Evolutionary conservation across 148 eudicot species (phyloP), one percentile per base, ranked within the genome.

Genomic region (Camellia lanceoleosa): DNA sequence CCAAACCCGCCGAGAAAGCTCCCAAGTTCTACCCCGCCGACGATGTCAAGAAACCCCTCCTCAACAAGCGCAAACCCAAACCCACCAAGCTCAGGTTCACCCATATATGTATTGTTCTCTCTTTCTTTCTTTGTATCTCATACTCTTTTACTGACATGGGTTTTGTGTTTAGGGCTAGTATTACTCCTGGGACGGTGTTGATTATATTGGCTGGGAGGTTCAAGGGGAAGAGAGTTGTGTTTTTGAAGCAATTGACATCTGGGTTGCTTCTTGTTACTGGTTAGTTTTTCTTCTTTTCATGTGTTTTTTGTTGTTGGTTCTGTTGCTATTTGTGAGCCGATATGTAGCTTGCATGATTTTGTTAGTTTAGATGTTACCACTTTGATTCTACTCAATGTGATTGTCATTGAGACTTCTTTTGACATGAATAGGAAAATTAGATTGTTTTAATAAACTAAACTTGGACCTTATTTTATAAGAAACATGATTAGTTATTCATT

Each of bases 21-120:
- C 80, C 94, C 3, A 94, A 92, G 84, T 94, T 88, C 69, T 94
- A 94, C 80, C 94, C 97, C 43, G 97, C 98, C 66, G 92, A 94
- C 46, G 98, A 92, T 73, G 86, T 92, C 16, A 94, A 92, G 88
- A 92, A 88, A 81, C 97, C 98, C 1, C 82, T 94, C 30, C 58
- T 87, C 44, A 94, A 94, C 83, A 92, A 87, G 82, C 91, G 92
- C 76, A 94, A 89, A 68, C 85, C 87, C 3, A 87, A 88, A 44
- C 98, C 95, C 16, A 84, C 98, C 78, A 92, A 94, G 86, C 95
- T 94, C 87, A 94, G 93, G 98, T 94, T 46, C 38, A 0, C 11
- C 7, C 18, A 16, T 51, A 18, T 63, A 5, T 8, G 19, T 38
- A 11, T 76, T 30, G 38, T 3, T 4, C 11, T 38, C 18, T 47